Percentiles rank a stretch among this genome's conserved stretches.
These are phyloP conservation scores for Malus fusca DNA, from an alignment of 306 rosid species.

Conservation along the genomic window DNA sequence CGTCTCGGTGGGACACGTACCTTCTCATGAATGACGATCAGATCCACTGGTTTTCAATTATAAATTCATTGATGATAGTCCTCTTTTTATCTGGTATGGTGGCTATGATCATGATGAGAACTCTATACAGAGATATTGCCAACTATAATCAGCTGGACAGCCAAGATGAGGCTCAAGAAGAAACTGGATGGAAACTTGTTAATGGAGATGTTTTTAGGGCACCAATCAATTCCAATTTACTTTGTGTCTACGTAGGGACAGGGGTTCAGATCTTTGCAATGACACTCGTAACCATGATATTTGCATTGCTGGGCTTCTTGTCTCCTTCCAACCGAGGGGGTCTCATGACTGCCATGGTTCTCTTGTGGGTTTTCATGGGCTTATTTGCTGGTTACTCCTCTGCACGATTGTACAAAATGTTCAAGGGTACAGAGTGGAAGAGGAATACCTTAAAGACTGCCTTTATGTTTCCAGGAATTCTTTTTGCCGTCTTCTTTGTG, in stretches of 20 bases:
- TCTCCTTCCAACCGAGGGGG: slow-evolving; percentile 99
- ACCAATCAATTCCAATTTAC: slow-evolving; percentile 79
- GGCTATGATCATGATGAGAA: slow-evolving; percentile 99
- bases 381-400: slow-evolving; percentile 94
- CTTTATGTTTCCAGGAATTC: slow-evolving; percentile 96
- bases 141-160: slow-evolving; percentile 96
- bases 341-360: slow-evolving; percentile 99
- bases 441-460: slow-evolving; percentile 94
- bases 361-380: slow-evolving; percentile 99
- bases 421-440: slow-evolving; percentile 98
- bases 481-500: slow-evolving; percentile 77
- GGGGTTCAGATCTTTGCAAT: slow-evolving; percentile 94
- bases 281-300: slow-evolving; percentile 98
- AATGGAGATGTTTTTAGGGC: slow-evolving; percentile 95
- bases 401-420: slow-evolving; percentile 95
- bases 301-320: slow-evolving; percentile 93
- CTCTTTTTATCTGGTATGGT: slow-evolving; percentile 99
- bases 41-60: slow-evolving; percentile 99
- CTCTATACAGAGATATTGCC: slow-evolving; percentile 92
- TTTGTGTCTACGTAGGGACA: slow-evolving; percentile 94
- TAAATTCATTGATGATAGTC: slow-evolving; percentile 97
- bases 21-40: slow-evolving; percentile 99
- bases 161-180: slow-evolving; percentile 99
- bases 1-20: slow-evolving; percentile 99
- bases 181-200: slow-evolving; percentile 99